Conservation (phyloP, 768 basidiomycete species). For the Rossbeevera mucosa region DNA sequence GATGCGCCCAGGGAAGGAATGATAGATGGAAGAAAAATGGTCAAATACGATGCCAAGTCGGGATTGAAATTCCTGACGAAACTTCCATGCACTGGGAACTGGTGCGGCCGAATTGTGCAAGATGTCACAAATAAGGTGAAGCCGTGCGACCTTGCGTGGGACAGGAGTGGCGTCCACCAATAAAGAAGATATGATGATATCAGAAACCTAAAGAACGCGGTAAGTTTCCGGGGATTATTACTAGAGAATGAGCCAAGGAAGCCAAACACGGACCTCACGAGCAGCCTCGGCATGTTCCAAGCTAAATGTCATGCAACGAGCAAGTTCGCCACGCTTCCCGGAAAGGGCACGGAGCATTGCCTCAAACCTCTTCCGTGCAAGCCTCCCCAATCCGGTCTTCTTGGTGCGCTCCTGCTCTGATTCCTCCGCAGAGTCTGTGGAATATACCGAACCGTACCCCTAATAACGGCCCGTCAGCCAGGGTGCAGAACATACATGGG, state of each 20-base stretch:
- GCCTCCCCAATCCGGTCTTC: constrained; percentile 71
- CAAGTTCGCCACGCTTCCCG: constrained; percentile 86
- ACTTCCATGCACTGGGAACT: constrained; percentile 96
- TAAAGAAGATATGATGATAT: constrained; percentile 85
- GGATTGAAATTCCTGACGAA: constrained; percentile 89
- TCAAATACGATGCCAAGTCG: constrained; percentile 93
- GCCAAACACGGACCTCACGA: constrained; percentile 58
- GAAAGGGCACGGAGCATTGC: constrained; percentile 83
- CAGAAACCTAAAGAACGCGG: constrained; percentile 58
- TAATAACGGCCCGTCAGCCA: constrained; percentile 28
- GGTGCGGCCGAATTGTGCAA: constrained; percentile 94
- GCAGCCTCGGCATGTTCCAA: constrained; percentile 96
- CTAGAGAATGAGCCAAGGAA: not conserved
- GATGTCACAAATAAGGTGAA: constrained; percentile 96
- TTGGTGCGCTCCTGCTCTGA: constrained; percentile 80
- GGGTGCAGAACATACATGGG: not conserved
- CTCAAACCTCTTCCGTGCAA: constrained; percentile 83
- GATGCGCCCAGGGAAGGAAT: constrained; percentile 93
- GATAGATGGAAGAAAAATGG: constrained; percentile 89
- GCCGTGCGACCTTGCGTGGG: constrained; percentile 93
- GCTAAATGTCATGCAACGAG: constrained; percentile 95
- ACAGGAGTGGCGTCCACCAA: constrained; percentile 90
- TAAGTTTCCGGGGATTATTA: constrained; percentile 3
- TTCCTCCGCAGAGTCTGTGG: constrained; percentile 92
- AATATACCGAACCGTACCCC: constrained; percentile 86